Percentiles rank a stretch among this genome's conserved stretches.
Conservation (phyloP, 495 filamentous ascomycete species). For the Glonium stellatum region DNA sequence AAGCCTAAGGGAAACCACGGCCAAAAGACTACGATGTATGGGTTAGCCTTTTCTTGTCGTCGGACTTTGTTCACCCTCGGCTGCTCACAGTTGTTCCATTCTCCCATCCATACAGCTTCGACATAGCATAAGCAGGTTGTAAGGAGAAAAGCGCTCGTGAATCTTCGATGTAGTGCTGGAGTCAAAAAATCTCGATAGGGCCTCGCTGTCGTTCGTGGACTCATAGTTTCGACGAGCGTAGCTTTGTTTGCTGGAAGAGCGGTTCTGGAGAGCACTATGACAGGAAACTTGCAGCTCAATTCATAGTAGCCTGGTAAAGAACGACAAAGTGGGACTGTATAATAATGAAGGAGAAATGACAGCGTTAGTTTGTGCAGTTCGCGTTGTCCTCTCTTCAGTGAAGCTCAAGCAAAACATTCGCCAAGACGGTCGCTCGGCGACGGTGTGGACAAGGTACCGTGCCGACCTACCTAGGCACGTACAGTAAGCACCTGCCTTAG, state of each 20-base stretch:
- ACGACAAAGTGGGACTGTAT: too few species aligned
- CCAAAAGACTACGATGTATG: slow-evolving; percentile 59
- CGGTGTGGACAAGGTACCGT: too few species aligned
- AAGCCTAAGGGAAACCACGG: slow-evolving; percentile 75
- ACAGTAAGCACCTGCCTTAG: neutral
- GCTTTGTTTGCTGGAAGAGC: neutral
- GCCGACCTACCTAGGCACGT: too few species aligned
- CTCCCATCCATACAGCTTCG: slow-evolving; percentile 62
- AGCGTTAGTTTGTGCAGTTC: too few species aligned
- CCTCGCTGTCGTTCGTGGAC: slow-evolving; percentile 31
- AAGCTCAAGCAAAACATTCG: too few species aligned
- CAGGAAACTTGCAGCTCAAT: neutral
- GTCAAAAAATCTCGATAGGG: slow-evolving; percentile 87
- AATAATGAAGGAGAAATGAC: too few species aligned
- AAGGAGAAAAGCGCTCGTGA: slow-evolving; percentile 63
- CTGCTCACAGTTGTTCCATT: slow-evolving; percentile 46
- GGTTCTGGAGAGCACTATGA: neutral
- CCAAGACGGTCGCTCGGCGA: too few species aligned
- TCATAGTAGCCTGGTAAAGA: too few species aligned
- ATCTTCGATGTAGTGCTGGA: slow-evolving; percentile 78
- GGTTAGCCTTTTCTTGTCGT: slow-evolving; percentile 1
- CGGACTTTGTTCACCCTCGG: neutral
- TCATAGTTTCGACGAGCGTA: slow-evolving; percentile 1
- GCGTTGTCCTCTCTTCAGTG: too few species aligned
- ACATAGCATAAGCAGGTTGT: slow-evolving; percentile 64